Evolutionary conservation across 2,329 filamentous ascomycete species (phyloP), one percentile per base, ranked within the genome.

Genomic region (Monosporascus sp.): DNA sequence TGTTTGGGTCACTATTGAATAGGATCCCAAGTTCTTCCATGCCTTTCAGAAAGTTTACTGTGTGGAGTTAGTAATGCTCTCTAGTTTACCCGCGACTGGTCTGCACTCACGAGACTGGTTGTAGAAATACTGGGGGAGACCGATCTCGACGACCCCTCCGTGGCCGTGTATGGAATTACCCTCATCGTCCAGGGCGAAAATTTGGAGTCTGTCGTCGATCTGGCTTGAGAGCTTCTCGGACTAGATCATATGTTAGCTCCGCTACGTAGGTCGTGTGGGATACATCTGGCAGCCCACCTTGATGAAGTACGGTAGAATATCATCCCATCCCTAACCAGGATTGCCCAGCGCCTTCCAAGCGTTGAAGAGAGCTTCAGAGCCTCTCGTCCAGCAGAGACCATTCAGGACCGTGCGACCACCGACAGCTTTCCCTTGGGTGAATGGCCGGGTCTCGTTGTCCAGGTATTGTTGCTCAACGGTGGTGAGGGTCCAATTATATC

Each of bases 221-320:
- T 64, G 58, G 1, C 60, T 48, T 2, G 66, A 66, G 48, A 73
- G 75, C 9, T 59, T 73, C 54, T 75, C 72, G 17, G 66, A 69
- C 72, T 73, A 44, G 14, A 48, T 34, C 31, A 41, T 24, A 22
- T 7, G 37, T 56, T 6, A 57, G 50, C 36, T 37, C 17, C 26
- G 9, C 46, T 9, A 11, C 31, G 31, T 14, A 34, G 4, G 31
- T 14, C 11, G 31, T 2, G 31, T 5, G 31, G 5, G 31, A 34
- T 34, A 34, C 11, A 34, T 14, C 9, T 34, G n/a, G 38, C 56
- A 41, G 20, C 55, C 49, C 34, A 74, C 75, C 67, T 80, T 80
- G 27, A 69, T 67, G 58, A 81, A 77, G 56, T 81, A 81, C 0
- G 74, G 77, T 1, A 76, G 61, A 11, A 83, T 61, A 22, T 66